Base-by-base conservation (phyloP, 1,284 basidiomycete species). In the Puccinia triticina region DNA sequence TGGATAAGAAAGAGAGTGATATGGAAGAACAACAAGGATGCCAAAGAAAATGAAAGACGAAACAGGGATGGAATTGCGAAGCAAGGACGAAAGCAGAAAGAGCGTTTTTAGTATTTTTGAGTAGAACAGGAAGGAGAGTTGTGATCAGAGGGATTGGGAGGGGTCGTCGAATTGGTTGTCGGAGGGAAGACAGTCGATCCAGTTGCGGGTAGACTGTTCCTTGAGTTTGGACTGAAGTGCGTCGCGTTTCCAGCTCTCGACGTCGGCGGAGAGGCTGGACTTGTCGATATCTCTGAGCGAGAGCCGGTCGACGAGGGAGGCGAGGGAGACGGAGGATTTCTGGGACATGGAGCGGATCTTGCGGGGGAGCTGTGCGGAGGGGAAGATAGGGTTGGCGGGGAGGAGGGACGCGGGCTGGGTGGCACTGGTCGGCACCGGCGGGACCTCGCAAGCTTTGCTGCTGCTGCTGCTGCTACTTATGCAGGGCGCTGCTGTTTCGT, bases 241-340 rank as follows among this genome's bases (percentile, higher is more conserved):
- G 10, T 69, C 66, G n/a, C 43, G 66, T 48, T 69, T 69, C 66
- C 66, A 69, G 66, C 66, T 69, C n/a, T 69, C 66, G 40, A 69
- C 66, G n/a, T 69, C 66, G 21, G 66, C 66, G 40, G 23, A 37
- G 43, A 69, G 64, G 21, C 2, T 26, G n/a, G 40, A 23, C 66
- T 48, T 46, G 21, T 0, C 11, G 37, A 2, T 14, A 29, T 69
- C 43, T 46, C 43, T 43, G 66, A 69, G 66, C 40, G 66, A 69
- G 21, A 69, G 66, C 0, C 37, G 66, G 66, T 69, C 66, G 66
- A 69, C 23, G 40, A 48, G 7, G 43, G 66, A 69, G 18, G n/a
- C 1, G n/a, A 69, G 66, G n/a, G 66, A 69, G 40, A 1, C 23
- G 43, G 12, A 0, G 3, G 66, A 69, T 26, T 26, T n/a, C 2